Evolutionary conservation across 2,329 filamentous ascomycete species (phyloP), one percentile per base, ranked within the genome.

Genomic region (Reticulascus tulasneorum): DNA sequence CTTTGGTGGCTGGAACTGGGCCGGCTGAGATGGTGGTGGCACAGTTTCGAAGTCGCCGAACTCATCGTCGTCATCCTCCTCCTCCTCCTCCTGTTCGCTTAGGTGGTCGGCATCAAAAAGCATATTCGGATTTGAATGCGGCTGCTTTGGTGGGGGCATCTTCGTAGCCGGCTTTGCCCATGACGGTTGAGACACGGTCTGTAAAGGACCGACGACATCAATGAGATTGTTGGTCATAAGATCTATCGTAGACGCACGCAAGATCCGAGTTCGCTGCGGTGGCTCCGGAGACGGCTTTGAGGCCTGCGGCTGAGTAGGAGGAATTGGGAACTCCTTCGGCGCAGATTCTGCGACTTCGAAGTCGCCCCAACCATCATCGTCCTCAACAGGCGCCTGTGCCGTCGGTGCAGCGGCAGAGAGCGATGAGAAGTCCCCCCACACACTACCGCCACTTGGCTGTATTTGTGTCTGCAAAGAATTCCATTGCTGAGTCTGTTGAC

Each of bases 301-400:
- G 29, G 34, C 38, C 16, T 35, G 30, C 29, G 38, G 28, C 24
- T 25, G 32, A 11, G 42, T 24, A 2, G 40, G 28, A 3, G 44
- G 35, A 19, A 42, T 35, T 16, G 49, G 38, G 29, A 46, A 38
- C 38, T 26, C 26, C 7, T 49, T 37, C 9, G 42, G 37, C 5
- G 49, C 38, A 2, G 62, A 54, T 23, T 69, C 59, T 12, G 76
- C 77, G 28, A 72, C 68, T 55, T 84, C 79, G 49, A 85, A 85
- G 37, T 84, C 80, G 1, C 81, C 81, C 73, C 81, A 84, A 19
- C 69, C 75, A 49, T 82, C 78, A 36, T 82, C 78, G 7, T 79
- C 73, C 4, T 74, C 75, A 6, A 64, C 60, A 15, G 22, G n/a
- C n/a, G 32, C 28, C 11, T 29, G 28, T 12, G 19, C 11, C 22